Percentiles rank a stretch among this genome's conserved stretches.
Evolutionary conservation across 192 early-diverging fungal genomes (phyloP).

Genomic region (Coemansia erecta): DNA sequence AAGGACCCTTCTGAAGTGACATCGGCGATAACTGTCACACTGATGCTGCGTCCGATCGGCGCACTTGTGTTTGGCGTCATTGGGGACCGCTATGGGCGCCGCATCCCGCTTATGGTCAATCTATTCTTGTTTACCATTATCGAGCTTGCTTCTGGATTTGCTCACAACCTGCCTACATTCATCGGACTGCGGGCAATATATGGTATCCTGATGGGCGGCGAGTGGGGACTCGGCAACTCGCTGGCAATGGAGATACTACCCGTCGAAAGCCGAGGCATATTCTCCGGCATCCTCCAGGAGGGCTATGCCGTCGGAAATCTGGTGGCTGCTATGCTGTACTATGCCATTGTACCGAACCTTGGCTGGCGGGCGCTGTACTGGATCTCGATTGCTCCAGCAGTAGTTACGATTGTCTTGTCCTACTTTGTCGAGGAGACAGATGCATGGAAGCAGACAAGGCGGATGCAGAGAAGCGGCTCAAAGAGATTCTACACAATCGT

Average conservation of each 20-base stretch:
- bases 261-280: slow-evolving; percentile 64
- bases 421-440: slow-evolving; percentile 66
- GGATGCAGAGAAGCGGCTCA: slow-evolving; percentile 24
- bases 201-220: slow-evolving; percentile 70
- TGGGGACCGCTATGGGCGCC: slow-evolving; percentile 67
- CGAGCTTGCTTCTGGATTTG: slow-evolving; percentile 66
- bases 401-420: slow-evolving; percentile 59
- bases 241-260: slow-evolving; percentile 73
- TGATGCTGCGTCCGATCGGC: slow-evolving; percentile 70
- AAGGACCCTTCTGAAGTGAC: slow-evolving; percentile 58
- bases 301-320: slow-evolving; percentile 70
- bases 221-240: slow-evolving; percentile 71
- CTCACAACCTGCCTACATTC: slow-evolving; percentile 60
- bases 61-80: slow-evolving; percentile 69
- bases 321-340: slow-evolving; percentile 62
- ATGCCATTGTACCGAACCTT: slow-evolving; percentile 51
- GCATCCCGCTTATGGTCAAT: slow-evolving; percentile 67
- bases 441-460: slow-evolving; percentile 49
- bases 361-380: slow-evolving; percentile 74
- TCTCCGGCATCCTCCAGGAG: slow-evolving; percentile 74
- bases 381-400: slow-evolving; percentile 59
- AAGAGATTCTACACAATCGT: slow-evolving; percentile 27
- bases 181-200: slow-evolving; percentile 57
- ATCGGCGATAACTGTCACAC: slow-evolving; percentile 63
- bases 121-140: slow-evolving; percentile 60